phyloP scores from a whole-genome alignment of 225 moss, liverwort and hornwort species.

The Sphagnum contortum region DNA sequence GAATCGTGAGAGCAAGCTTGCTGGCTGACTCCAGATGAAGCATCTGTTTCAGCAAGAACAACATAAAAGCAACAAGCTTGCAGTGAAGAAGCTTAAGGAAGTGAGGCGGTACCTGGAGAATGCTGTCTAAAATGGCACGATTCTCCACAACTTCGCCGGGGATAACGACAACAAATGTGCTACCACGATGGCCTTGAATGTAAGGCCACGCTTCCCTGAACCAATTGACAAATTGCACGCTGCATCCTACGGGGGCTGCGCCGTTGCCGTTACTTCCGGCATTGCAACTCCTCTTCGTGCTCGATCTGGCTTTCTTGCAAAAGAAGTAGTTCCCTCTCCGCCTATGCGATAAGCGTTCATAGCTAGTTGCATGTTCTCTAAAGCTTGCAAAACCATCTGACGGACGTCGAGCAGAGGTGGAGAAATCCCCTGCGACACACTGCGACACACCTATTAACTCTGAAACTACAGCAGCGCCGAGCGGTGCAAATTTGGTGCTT shows the following conservation, averaged over 20 bases:
- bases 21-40: no score
- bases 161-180: constrained; percentile 73
- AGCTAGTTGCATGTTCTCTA: not conserved
- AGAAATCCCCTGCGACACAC: not conserved
- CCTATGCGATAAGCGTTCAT: not conserved
- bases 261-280: not conserved
- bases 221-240: constrained; percentile 57
- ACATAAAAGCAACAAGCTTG: no score
- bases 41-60: no score
- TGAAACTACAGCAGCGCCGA: no score
- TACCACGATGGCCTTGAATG: constrained; percentile 77
- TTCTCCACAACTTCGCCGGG: constrained; percentile 81
- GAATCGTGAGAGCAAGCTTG: no score
- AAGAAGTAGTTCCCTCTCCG: not conserved
- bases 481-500: no score
- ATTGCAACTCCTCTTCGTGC: not conserved
- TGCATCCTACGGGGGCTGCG: constrained; percentile 6
- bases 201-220: constrained; percentile 88
- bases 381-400: not conserved
- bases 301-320: not conserved
- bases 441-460: not conserved
- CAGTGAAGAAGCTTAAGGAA: no score
- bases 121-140: constrained; percentile 50
- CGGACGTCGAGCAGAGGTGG: not conserved
- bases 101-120: constrained; percentile 45